Conservation (phyloP, 179 eudicot genomes). For the Carnegiea gigantea region DNA sequence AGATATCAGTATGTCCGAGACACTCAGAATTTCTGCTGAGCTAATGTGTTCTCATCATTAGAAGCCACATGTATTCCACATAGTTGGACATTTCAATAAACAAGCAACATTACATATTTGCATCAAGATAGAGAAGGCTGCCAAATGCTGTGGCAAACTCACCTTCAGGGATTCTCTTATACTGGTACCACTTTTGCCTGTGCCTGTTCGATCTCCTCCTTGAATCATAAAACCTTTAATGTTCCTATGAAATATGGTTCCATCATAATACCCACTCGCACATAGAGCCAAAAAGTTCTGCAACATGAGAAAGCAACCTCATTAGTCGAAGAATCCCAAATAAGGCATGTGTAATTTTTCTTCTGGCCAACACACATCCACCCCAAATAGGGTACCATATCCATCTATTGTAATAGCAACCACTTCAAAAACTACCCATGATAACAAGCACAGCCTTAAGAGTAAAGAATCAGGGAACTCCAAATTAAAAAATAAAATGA, state of each 20-base stretch:
- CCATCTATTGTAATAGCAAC: no score
- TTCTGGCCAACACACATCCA: no score
- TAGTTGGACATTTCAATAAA: neutral
- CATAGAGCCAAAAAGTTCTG: constrained; percentile 95
- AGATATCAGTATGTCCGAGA: no score
- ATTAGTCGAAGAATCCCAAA: neutral
- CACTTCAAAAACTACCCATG: no score
- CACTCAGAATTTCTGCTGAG: no score
- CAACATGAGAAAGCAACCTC: constrained; percentile 17
- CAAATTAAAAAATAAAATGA: no score
- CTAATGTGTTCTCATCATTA: no score
- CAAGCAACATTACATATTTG: neutral
- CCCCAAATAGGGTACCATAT: no score
- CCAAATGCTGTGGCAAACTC: neutral
- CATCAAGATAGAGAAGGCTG: neutral
- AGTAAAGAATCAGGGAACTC: no score
- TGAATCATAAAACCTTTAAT: constrained; percentile 99
- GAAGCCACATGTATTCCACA: no score
- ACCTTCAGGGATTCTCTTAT: constrained; percentile 96
- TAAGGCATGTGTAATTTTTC: no score
- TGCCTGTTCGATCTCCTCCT: constrained; percentile 96
- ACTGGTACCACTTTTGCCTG: constrained; percentile 97
- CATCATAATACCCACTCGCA: constrained; percentile 92
- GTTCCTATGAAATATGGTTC: constrained; percentile 91
- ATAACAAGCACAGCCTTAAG: no score